Evolutionary conservation across 1,284 basidiomycete species (phyloP).

Genomic region (Mycosarcoma mackinlayi): DNA sequence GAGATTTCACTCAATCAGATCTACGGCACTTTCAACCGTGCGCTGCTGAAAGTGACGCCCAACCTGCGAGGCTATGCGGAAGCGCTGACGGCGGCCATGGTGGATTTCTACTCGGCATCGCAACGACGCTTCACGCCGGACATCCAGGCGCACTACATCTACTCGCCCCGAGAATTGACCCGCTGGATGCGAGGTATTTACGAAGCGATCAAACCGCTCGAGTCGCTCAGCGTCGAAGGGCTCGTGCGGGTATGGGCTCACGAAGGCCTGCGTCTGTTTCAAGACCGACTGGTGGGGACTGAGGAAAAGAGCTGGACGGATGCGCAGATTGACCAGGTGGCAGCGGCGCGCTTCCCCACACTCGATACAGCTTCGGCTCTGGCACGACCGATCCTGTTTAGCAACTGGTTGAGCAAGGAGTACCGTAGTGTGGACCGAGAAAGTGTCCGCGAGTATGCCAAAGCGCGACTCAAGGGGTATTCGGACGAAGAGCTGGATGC

Average conservation of each 20-base stretch:
- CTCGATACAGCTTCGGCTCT: conserved; percentile 81
- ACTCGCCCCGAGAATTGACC: conserved; percentile 98
- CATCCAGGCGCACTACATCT: conserved; percentile 97
- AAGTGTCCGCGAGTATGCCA: conserved; percentile 91
- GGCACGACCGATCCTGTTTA: conserved; percentile 90
- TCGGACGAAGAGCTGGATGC: conserved; percentile 83
- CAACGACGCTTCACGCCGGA: conserved; percentile 96
- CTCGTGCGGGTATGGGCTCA: conserved; percentile 98
- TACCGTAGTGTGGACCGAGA: conserved; percentile 96
- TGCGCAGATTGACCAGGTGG: conserved; percentile 85
- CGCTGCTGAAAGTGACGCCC: conserved; percentile 93
- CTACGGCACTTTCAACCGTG: conserved; percentile 98
- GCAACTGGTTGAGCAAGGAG: conserved; percentile 98
- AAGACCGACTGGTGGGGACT: conserved; percentile 86
- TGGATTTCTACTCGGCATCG: conserved; percentile 91
- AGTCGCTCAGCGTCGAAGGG: conserved; percentile 89
- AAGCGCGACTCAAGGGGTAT: conserved; percentile 85
- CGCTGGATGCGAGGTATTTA: conserved; percentile 98
- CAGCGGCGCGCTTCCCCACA: conserved; percentile 89
- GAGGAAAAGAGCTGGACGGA: conserved; percentile 81
- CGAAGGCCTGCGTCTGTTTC: conserved; percentile 95
- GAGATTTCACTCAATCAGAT: conserved; percentile 97
- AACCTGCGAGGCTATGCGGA: conserved; percentile 92
- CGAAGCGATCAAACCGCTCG: conserved; percentile 91
- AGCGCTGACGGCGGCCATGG: conserved; percentile 97